Evolutionary conservation across 306 rosid genomes (phyloP).

Genomic region (Lathyrus oleraceus): DNA sequence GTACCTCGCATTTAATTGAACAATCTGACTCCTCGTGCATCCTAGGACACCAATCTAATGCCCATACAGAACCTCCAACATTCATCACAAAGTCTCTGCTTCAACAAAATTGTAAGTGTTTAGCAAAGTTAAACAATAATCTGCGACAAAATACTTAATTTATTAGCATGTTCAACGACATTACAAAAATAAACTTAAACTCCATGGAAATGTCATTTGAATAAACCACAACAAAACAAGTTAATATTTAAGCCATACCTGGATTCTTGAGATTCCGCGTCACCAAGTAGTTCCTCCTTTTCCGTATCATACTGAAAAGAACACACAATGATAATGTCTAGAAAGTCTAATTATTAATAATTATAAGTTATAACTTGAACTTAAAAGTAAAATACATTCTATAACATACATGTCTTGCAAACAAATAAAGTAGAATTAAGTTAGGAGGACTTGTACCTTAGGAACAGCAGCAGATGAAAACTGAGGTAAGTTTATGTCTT

Average conservation of each 20-base stretch:
- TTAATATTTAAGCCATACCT: conserved; percentile 54
- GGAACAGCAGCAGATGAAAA: conserved; percentile 81
- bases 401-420: conserved; percentile 3
- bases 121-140: conserved; percentile 30
- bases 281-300: conserved; percentile 41
- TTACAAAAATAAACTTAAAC: conserved; percentile 10
- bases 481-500: conserved; percentile 51
- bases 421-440: conserved; percentile 2
- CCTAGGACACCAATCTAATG: conserved; percentile 93
- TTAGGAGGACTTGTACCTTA: conserved; percentile 45
- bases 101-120: conserved; percentile 39
- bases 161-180: conserved; percentile 18
- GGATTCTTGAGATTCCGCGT: conserved; percentile 44
- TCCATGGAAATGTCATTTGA: conserved; percentile 22
- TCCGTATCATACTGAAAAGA: conserved; percentile 37
- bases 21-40: conserved; percentile 51
- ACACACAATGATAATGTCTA: conserved; percentile 3
- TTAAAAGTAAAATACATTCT: not conserved
- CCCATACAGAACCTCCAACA: conserved; percentile 94
- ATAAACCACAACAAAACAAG: conserved; percentile 28
- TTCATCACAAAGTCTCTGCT: conserved; percentile 78
- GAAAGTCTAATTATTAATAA: conserved; percentile 7
- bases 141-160: conserved; percentile 5
- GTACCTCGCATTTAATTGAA: conserved; percentile 75
- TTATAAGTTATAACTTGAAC: not conserved